phyloP scores from a whole-genome alignment of 345 rosid species.

The Erysimum cheiranthoides region DNA sequence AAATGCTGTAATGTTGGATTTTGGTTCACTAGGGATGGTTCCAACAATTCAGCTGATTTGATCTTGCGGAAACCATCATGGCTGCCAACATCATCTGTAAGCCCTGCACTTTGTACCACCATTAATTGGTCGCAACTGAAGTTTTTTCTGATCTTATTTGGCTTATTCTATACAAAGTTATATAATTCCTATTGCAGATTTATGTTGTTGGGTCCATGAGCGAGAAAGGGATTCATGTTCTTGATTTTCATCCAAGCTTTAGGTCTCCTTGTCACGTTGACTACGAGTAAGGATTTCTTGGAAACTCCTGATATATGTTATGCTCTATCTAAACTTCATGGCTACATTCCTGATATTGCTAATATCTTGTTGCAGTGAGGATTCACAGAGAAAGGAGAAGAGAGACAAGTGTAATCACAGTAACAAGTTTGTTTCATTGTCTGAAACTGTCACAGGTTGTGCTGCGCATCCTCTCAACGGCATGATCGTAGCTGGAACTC shows the following conservation, averaged over 20 bases:
- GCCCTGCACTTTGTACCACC: conserved; percentile 35
- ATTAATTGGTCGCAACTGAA: background rate
- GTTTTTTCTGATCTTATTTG: background rate
- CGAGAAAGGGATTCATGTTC: conserved; percentile 78
- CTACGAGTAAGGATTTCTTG: conserved; percentile 55
- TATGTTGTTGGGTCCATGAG: conserved; percentile 80
- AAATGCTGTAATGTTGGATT: conserved; percentile 18
- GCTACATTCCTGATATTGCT: conserved; percentile 17
- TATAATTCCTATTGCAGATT: conserved; percentile 53
- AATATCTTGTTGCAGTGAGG: conserved; percentile 52
- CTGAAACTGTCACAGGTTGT: conserved; percentile 73
- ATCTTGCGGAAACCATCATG: conserved; percentile 80
- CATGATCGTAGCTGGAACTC: conserved; percentile 81
- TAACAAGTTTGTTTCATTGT: conserved; percentile 75
- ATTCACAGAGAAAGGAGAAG: conserved; percentile 42
- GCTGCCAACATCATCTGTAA: conserved; percentile 84
- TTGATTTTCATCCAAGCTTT: conserved; percentile 84
- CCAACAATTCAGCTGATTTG: conserved; percentile 50
- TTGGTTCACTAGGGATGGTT: conserved; percentile 57
- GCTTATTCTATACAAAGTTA: background rate
- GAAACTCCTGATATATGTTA: conserved; percentile 11
- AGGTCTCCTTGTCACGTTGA: conserved; percentile 91
- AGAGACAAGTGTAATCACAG: conserved; percentile 50
- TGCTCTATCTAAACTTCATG: conserved; percentile 12
- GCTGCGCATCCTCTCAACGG: conserved; percentile 79